Conservation (phyloP, 1,284 basidiomycete genomes). For the Coniferiporia weirii region DNA sequence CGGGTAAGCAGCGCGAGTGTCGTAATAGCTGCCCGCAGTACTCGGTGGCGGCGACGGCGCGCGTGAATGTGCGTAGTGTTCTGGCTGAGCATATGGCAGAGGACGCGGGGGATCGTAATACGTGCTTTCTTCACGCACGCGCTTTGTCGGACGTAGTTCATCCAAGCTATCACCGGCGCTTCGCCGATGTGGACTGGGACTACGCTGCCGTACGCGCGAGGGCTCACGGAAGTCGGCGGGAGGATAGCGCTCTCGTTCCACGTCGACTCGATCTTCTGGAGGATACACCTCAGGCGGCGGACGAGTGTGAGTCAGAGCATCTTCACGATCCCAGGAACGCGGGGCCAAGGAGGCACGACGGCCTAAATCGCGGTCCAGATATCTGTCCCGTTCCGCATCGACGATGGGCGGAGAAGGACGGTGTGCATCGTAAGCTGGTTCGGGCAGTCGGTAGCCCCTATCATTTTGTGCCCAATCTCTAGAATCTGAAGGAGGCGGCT, state of each 20-base stretch:
- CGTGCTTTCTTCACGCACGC: conserved; percentile 11
- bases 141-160: conserved; percentile 14
- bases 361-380: conserved; percentile 6
- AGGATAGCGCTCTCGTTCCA: conserved; percentile 13
- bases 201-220: conserved; percentile 9
- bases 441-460: conserved; percentile 1
- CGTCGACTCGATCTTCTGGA: not conserved
- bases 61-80: not conserved
- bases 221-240: conserved; percentile 9
- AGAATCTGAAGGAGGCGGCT: not conserved
- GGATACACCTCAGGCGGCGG: conserved; percentile 13
- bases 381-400: conserved; percentile 2
- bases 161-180: not conserved
- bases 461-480: conserved; percentile 11
- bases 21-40: conserved; percentile 5
- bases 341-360: conserved; percentile 8
- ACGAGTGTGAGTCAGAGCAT: not conserved
- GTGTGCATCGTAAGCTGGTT: not conserved
- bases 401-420: not conserved
- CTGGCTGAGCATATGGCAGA: not conserved
- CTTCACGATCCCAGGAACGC: conserved; percentile 18
- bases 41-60: conserved; percentile 8
- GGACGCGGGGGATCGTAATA: conserved; percentile 9
- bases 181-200: conserved; percentile 13
- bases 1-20: not conserved